phyloP scores from a whole-genome alignment of 768 basidiomycete species.

The Mycena amicta region DNA sequence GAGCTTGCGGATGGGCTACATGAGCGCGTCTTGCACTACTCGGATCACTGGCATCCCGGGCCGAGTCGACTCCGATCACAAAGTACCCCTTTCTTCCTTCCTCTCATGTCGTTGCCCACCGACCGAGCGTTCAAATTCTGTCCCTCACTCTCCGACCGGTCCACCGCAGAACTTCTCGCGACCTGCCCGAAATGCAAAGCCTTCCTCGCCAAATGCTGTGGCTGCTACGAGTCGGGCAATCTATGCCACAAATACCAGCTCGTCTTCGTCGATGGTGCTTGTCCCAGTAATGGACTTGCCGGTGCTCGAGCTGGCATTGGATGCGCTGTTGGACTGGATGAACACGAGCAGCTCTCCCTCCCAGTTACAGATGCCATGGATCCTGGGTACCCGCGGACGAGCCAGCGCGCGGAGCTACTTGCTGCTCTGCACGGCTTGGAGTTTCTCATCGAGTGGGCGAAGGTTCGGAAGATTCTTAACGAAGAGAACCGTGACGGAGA shows the following conservation, averaged over 20 bases:
- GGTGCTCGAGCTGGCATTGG: neutral
- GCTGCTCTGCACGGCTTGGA: neutral
- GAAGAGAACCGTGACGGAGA: neutral
- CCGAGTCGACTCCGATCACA: too few species aligned
- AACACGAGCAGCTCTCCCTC: neutral
- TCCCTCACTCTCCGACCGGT: neutral
- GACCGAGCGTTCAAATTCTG: neutral
- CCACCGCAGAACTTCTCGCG: neutral
- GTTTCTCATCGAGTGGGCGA: neutral
- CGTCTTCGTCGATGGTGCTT: neutral
- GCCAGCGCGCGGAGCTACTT: neutral
- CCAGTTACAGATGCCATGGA: neutral
- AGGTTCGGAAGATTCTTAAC: neutral
- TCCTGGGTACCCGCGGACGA: neutral
- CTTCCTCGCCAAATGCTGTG: neutral
- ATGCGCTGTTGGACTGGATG: neutral
- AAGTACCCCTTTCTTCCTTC: too few species aligned
- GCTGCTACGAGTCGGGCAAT: neutral
- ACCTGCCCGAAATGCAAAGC: too few species aligned
- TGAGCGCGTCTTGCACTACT: conserved; percentile 81
- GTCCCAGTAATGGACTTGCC: neutral
- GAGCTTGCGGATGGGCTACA: conserved; percentile 85
- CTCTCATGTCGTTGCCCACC: too few species aligned
- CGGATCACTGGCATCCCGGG: too few species aligned
- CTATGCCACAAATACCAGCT: neutral